Base-by-base conservation (phyloP, 352 stramenopile genomes). In the Phytopythium litorale region DNA sequence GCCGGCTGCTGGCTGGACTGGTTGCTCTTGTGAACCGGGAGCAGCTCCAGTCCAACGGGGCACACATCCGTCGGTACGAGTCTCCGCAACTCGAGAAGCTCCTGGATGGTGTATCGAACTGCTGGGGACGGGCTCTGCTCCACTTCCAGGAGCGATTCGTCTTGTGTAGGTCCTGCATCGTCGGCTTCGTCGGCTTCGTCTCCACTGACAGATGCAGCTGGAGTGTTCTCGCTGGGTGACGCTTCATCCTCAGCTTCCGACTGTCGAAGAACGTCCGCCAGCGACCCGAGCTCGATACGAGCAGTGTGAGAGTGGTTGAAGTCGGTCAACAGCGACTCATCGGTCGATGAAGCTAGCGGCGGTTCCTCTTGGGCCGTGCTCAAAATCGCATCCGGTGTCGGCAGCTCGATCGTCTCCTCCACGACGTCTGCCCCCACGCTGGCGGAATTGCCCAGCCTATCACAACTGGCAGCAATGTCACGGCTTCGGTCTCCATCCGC, bases 1-100 rank as follows among this genome's bases (percentile, higher is more conserved):
- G 28, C 28, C 2, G 48, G 15, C 23, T 13, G 33, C 9, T 33
- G 9, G 40, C n/a, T 60, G 38, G 38, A 28, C 21, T 30, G 13
- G 5, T 43, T 35, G 18, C 33, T 58, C 38, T 60, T 60, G 55
- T 40, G 28, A 25, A 60, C 28, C 7, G 55, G 55, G 7, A 52
- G 28, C 9, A 30, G 35, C 55, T 50, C 55, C 15, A 60, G 37
- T 13, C 40, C 55, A 42, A 0, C 15, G 4, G 37, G 55, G 18
- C 55, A 60, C 28, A 23, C 53, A 33, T 60, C 55, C 19, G 4
- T 19, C 12, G 23, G 7, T 4, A 51, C 37, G 38, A 25, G 18
- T 12, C 25, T 18, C 7, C 38, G 23, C 37, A 60, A 18, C 21
- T 38, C 40, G 15, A 60, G 37, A 7, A 60, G 55, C 25, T 50